A percentile compares a stretch with the other conserved stretches of the same genome.
Conservation (phyloP, 2,329 filamentous ascomycete species). For the Penicillium janthinellum region DNA sequence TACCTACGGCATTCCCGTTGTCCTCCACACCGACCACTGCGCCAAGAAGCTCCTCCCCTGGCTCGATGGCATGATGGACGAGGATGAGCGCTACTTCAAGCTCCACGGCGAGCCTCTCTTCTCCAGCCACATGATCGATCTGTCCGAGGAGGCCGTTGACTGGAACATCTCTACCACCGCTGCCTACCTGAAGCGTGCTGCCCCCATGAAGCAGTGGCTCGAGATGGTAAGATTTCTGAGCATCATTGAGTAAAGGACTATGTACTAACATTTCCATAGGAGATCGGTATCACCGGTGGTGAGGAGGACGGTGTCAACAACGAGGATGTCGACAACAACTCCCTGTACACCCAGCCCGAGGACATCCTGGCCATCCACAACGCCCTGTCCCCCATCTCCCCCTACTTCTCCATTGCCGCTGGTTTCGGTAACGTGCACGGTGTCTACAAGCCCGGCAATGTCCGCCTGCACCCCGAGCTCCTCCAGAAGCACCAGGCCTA, state of each 20-base stretch:
- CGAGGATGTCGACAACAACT: slow-evolving; percentile 94
- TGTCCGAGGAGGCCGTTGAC: slow-evolving; percentile 87
- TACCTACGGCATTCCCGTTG: slow-evolving; percentile 82
- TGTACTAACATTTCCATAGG: slow-evolving; percentile 42
- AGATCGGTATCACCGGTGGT: slow-evolving; percentile 93
- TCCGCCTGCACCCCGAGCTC: slow-evolving; percentile 93
- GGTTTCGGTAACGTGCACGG: slow-evolving; percentile 99
- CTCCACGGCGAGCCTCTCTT: slow-evolving; percentile 87
- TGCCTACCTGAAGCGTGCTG: slow-evolving; percentile 89
- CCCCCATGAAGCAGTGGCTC: slow-evolving; percentile 97
- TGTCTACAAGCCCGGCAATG: slow-evolving; percentile 98
- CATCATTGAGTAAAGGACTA: neutral
- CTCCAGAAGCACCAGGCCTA: slow-evolving; percentile 94
- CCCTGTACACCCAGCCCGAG: slow-evolving; percentile 96
- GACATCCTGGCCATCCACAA: slow-evolving; percentile 92
- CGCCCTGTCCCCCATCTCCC: slow-evolving; percentile 79
- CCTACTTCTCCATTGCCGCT: slow-evolving; percentile 97
- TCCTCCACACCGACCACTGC: slow-evolving; percentile 97
- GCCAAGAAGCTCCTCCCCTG: slow-evolving; percentile 99
- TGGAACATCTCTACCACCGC: slow-evolving; percentile 92
- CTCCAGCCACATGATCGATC: slow-evolving; percentile 97
- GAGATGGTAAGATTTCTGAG: slow-evolving; percentile 72
- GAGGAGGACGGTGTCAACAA: slow-evolving; percentile 99
- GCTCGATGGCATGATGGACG: slow-evolving; percentile 94
- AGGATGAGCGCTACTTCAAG: slow-evolving; percentile 96